Percentiles rank a stretch among this genome's conserved stretches.
Evolutionary conservation across 495 filamentous ascomycete species (phyloP).

Genomic region (Aspergillus olivimuriae): DNA sequence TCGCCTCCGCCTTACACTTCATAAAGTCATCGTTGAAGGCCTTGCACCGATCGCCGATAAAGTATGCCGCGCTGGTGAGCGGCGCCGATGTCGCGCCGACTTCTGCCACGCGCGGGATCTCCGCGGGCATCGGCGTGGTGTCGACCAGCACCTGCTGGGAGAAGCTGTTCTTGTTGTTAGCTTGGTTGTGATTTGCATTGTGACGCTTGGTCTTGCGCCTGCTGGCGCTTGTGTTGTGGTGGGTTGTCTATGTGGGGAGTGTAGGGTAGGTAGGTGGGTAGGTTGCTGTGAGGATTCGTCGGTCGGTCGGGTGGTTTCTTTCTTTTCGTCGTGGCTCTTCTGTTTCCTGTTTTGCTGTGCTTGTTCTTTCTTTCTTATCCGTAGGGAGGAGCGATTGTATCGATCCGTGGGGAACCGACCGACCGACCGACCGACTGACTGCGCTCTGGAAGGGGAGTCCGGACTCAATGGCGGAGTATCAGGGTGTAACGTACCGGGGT

Average conservation of each 20-base stretch:
- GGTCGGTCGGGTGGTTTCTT: not conserved
- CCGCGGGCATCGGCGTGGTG: slow-evolving; percentile 87
- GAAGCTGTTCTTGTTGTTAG: slow-evolving; percentile 73
- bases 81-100: slow-evolving; percentile 88
- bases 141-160: slow-evolving; percentile 88
- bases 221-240: no score
- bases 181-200: not conserved
- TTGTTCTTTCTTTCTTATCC: no score
- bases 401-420: no score
- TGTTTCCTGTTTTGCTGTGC: no score
- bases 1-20: slow-evolving; percentile 92
- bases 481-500: slow-evolving; percentile 32
- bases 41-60: slow-evolving; percentile 92
- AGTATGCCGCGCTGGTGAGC: slow-evolving; percentile 85
- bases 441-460: slow-evolving; percentile 2
- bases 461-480: not conserved
- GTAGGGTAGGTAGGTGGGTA: no score
- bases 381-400: no score
- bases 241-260: no score
- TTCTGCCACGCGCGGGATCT: slow-evolving; percentile 86
- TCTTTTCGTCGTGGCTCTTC: slow-evolving; percentile 5
- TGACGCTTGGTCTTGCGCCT: no score
- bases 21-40: slow-evolving; percentile 98
- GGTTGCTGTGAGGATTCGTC: no score
- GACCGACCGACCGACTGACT: no score